Conservation (phyloP, 1,284 basidiomycete species). For the Fomitopsis pinicola region DNA sequence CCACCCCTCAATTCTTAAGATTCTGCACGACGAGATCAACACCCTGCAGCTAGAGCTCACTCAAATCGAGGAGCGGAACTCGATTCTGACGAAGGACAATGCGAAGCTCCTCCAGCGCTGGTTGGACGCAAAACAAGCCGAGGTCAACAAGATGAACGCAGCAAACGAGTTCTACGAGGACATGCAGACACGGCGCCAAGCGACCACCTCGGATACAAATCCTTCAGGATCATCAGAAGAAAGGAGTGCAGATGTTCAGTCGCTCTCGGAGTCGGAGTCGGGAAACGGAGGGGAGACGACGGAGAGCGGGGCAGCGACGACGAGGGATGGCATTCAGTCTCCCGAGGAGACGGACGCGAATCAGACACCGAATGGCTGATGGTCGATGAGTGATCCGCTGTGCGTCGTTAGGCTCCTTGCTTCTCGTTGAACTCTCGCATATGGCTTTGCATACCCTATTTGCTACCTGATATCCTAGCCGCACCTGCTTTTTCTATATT, state of each 20-base stretch:
- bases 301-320: conserved; percentile 44
- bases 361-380: conserved; percentile 87
- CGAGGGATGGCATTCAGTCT: conserved; percentile 72
- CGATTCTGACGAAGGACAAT: conserved; percentile 86
- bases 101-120: conserved; percentile 92
- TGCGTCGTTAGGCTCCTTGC: conserved; percentile 10
- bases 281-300: conserved; percentile 67
- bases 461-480: conserved; percentile 20
- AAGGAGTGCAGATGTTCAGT: conserved; percentile 21
- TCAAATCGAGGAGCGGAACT: conserved; percentile 85
- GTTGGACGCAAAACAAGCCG: conserved; percentile 91
- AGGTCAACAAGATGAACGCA: conserved; percentile 95
- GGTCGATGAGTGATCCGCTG: conserved; percentile 42
- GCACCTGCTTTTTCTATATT: neutral
- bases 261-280: conserved; percentile 39
- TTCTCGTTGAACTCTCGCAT: conserved; percentile 10
- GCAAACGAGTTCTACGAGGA: conserved; percentile 82
- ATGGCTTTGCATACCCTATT: conserved; percentile 25
- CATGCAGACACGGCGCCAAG: conserved; percentile 66
- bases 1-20: conserved; percentile 39
- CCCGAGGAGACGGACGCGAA: conserved; percentile 60
- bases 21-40: conserved; percentile 91
- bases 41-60: conserved; percentile 87
- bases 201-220: conserved; percentile 46
- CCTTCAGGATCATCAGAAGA: conserved; percentile 21